A percentile compares a stretch with the other conserved stretches of the same genome.
phyloP scores from a whole-genome alignment of 352 stramenopile species.

The Aphanomyces astaci region DNA sequence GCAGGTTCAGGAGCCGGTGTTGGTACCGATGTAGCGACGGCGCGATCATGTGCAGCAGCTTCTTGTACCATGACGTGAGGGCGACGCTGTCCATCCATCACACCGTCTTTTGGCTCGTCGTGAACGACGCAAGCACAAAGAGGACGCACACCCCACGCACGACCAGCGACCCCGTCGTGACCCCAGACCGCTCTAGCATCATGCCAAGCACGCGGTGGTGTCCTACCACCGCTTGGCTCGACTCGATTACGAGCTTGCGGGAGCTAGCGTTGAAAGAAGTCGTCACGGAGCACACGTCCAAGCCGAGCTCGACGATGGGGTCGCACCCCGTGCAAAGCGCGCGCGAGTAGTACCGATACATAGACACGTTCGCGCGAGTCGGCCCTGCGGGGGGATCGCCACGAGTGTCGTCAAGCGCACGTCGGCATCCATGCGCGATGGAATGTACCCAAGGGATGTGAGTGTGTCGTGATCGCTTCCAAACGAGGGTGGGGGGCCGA shows the following conservation, averaged over 20 bases:
- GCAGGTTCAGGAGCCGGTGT: background rate
- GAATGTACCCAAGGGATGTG: background rate
- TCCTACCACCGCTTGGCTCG: background rate
- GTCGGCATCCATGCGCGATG: background rate
- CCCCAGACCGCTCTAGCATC: background rate
- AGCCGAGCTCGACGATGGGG: conserved; percentile 9
- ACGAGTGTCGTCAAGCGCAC: conserved; percentile 4
- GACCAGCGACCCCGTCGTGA: background rate
- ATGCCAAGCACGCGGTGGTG: background rate
- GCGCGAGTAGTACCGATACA: conserved; percentile 4
- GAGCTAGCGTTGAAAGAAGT: background rate
- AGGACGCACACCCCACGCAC: background rate
- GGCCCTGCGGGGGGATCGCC: background rate
- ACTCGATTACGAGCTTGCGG: background rate
- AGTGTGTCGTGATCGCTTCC: background rate
- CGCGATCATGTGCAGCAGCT: background rate
- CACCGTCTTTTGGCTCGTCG: background rate
- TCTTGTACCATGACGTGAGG: background rate
- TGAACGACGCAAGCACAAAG: background rate
- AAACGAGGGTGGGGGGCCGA: background rate
- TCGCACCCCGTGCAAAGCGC: conserved; percentile 14
- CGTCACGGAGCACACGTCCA: background rate
- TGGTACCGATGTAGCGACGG: background rate
- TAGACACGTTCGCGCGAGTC: background rate
- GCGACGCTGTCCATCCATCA: background rate